Conservation (phyloP, 305 asterid genomes). For the Solanum hybrid region DNA sequence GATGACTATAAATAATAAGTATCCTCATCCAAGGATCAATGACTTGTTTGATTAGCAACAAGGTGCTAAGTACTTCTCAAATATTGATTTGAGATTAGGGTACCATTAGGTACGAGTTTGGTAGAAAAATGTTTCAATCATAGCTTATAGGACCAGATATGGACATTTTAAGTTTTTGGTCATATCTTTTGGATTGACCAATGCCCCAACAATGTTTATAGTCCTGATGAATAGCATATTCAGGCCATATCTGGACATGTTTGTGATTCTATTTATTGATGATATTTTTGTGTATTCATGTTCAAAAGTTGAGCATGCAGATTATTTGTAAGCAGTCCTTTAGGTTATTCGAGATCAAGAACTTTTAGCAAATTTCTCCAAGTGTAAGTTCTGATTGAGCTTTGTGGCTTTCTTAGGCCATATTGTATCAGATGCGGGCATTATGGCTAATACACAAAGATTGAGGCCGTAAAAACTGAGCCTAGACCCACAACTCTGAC, state of each 20-base stretch:
- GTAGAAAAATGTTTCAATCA: too few relatives aligned
- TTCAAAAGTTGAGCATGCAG: not conserved
- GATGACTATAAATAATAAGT: too few relatives aligned
- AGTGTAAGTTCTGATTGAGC: not conserved
- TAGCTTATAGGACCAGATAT: not conserved
- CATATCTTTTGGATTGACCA: not conserved
- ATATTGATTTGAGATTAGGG: too few relatives aligned
- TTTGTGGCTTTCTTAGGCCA: not conserved
- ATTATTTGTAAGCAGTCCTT: too few relatives aligned
- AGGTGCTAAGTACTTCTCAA: not conserved
- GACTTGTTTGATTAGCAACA: too few relatives aligned
- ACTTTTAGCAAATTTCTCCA: not conserved
- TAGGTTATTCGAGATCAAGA: not conserved
- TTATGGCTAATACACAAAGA: not conserved
- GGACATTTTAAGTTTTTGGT: not conserved
- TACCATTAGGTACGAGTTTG: not conserved
- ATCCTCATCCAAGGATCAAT: not conserved
- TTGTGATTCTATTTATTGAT: too few relatives aligned
- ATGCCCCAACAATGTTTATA: too few relatives aligned
- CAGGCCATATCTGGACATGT: not conserved
- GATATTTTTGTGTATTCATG: not conserved
- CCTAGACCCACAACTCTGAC: not conserved
- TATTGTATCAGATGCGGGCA: not conserved
- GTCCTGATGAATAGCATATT: not conserved
- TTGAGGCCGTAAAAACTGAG: not conserved